These are phyloP conservation scores for Vachellia pachyceras DNA, from an alignment of 306 rosid genomes.

Conservation along the genomic window DNA sequence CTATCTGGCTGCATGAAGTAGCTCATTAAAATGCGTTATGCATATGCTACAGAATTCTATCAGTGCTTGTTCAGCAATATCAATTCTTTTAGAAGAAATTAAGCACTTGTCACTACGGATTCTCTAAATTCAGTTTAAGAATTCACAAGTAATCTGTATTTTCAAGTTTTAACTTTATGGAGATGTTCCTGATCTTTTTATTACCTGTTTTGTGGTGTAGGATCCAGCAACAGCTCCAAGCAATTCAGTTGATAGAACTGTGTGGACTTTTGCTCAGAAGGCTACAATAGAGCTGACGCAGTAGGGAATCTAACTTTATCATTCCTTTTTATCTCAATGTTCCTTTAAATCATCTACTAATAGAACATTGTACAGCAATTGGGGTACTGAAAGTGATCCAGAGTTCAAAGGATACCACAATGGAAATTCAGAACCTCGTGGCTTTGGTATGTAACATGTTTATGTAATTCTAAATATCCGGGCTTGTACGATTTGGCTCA, in stretches of 20 bases:
- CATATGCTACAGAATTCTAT: neutral
- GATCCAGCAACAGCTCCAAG: slow-evolving; percentile 67
- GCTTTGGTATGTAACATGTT: slow-evolving; percentile 73
- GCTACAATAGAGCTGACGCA: slow-evolving; percentile 95
- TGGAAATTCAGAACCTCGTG: slow-evolving; percentile 97
- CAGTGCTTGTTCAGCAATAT: neutral
- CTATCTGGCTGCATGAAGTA: slow-evolving; percentile 28
- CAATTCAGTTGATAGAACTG: slow-evolving; percentile 71
- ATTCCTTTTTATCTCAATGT: neutral
- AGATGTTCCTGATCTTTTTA: slow-evolving; percentile 31
- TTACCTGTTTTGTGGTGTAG: slow-evolving; percentile 48
- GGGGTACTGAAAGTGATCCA: slow-evolving; percentile 99
- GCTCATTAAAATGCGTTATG: slow-evolving; percentile 30
- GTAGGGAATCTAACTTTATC: slow-evolving; percentile 51
- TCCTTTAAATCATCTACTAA: slow-evolving; percentile 35
- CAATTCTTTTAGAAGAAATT: slow-evolving; percentile 7
- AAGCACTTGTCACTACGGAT: neutral
- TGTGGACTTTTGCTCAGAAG: slow-evolving; percentile 87
- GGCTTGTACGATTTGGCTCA: slow-evolving; percentile 7
- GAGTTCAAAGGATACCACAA: slow-evolving; percentile 97
- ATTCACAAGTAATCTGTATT: neutral
- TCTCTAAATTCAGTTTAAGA: slow-evolving; percentile 10
- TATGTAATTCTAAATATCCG: slow-evolving; percentile 9
- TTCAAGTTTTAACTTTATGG: slow-evolving; percentile 9
- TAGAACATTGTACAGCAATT: slow-evolving; percentile 62